A percentile compares a stretch with the other conserved stretches of the same genome.
These are phyloP conservation scores for Stephanodiscus minutulus DNA, from an alignment of 108 stramenopile genomes.

Conservation along the genomic window DNA sequence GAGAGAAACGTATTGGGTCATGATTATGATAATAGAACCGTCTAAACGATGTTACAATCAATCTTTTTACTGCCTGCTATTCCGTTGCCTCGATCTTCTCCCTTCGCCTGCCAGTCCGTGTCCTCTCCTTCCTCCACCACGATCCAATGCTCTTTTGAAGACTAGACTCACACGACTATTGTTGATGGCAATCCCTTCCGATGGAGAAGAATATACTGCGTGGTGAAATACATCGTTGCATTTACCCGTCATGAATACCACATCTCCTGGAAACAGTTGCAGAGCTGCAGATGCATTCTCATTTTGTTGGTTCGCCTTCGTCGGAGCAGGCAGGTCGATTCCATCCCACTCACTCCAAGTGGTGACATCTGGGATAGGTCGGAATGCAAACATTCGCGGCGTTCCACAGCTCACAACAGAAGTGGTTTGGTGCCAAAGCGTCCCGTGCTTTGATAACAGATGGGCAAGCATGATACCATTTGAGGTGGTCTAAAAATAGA, in stretches of 20 bases:
- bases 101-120: conserved; percentile 47
- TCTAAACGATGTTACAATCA: background rate
- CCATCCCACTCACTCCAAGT: conserved; percentile 57
- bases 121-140: conserved; percentile 54
- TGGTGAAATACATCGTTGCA: conserved; percentile 81
- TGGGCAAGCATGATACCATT: background rate
- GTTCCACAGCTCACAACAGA: conserved; percentile 61
- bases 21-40: background rate
- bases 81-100: conserved; percentile 47
- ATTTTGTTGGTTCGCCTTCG: conserved; percentile 15
- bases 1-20: conserved; percentile 16
- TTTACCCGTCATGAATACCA: conserved; percentile 61
- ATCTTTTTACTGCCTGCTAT: conserved; percentile 28
- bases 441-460: conserved; percentile 46
- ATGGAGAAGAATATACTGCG: conserved; percentile 61
- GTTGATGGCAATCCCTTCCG: conserved; percentile 13
- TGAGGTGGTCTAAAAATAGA: background rate
- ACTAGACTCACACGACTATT: conserved; percentile 64
- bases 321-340: conserved; percentile 7
- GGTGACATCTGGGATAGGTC: conserved; percentile 59
- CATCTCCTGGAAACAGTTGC: conserved; percentile 68
- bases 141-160: conserved; percentile 64
- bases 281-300: conserved; percentile 48
- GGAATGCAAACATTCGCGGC: conserved; percentile 66
- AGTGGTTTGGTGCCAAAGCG: conserved; percentile 63